Conservation (phyloP, 208 protist genomes). For the Novymonas esmeraldas region DNA sequence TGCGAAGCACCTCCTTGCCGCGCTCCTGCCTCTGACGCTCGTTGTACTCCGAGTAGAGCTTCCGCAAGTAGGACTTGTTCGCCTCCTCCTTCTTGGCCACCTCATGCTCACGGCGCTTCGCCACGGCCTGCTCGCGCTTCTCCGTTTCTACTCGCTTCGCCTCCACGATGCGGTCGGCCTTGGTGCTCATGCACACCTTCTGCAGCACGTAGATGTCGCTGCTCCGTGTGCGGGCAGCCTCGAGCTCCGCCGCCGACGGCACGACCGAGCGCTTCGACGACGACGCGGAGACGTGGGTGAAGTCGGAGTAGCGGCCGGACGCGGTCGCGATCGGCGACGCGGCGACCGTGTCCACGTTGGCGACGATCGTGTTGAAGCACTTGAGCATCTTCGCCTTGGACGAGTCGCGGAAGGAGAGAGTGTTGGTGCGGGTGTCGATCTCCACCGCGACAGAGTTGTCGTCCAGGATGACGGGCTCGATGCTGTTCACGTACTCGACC, state of each 20-base stretch:
- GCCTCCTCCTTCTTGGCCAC: constrained; percentile 50
- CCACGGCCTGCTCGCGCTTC: constrained; percentile 39
- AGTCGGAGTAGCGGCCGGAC: constrained; percentile 24
- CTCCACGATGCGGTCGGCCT: constrained; percentile 39
- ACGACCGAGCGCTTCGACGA: constrained; percentile 14
- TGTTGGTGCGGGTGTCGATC: constrained; percentile 70
- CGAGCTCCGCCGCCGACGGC: constrained; percentile 43
- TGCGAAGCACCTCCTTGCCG: constrained; percentile 56
- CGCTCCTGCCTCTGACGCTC: constrained; percentile 68
- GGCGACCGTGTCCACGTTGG: constrained; percentile 25
- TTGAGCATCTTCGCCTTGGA: constrained; percentile 62
- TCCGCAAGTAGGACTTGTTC: constrained; percentile 37
- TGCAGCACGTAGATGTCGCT: constrained; percentile 49
- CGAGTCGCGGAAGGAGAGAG: constrained; percentile 65
- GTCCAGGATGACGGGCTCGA: constrained; percentile 69
- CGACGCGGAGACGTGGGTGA: constrained; percentile 21
- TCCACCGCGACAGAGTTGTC: constrained; percentile 62
- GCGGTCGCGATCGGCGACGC: constrained; percentile 27
- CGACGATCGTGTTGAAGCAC: constrained; percentile 48
- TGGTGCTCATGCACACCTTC: constrained; percentile 42
- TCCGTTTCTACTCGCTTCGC: constrained; percentile 38
- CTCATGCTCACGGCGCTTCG: constrained; percentile 54
- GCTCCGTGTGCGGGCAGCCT: constrained; percentile 39
- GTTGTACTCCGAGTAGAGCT: constrained; percentile 57
- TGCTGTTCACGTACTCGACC: constrained; percentile 56